Conservation (phyloP, 2,329 filamentous ascomycete species). For the Talaromyces sp. region DNA sequence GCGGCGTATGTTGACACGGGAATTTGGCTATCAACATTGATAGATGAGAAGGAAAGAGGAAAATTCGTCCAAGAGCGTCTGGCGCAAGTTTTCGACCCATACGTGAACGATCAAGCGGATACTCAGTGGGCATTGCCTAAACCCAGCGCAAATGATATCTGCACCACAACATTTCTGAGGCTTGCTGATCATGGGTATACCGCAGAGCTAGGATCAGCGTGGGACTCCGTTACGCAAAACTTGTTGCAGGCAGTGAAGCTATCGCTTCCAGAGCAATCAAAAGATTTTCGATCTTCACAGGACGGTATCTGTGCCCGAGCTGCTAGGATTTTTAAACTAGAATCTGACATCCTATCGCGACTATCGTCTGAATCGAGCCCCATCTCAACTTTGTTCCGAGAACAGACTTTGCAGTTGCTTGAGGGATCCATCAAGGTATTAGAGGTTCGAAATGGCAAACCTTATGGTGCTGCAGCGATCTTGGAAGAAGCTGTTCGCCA, state of each 20-base stretch:
- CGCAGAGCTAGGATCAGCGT: conserved; percentile 51
- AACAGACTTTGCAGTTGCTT: conserved; percentile 35
- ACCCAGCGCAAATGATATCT: conserved; percentile 43
- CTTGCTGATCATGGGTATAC: conserved; percentile 40
- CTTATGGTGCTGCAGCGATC: conserved; percentile 58
- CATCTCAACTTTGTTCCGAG: conserved; percentile 30
- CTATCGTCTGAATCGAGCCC: conserved; percentile 16
- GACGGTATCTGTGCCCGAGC: conserved; percentile 61
- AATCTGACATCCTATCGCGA: conserved; percentile 31
- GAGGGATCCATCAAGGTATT: conserved; percentile 46
- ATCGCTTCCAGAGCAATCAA: conserved; percentile 76
- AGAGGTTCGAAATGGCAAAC: conserved; percentile 56
- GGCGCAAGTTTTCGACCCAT: conserved; percentile 50
- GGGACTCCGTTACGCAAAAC: conserved; percentile 56
- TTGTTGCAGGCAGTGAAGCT: conserved; percentile 64
- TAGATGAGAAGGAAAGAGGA: conserved; percentile 37
- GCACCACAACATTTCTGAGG: conserved; percentile 32
- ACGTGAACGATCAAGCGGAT: conserved; percentile 40
- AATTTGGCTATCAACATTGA: conserved; percentile 46
- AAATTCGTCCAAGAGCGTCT: conserved; percentile 44
- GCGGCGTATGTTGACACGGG: conserved; percentile 65
- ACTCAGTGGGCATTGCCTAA: conserved; percentile 23
- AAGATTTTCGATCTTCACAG: conserved; percentile 69
- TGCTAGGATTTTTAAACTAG: conserved; percentile 61
- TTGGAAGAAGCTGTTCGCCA: conserved; percentile 49